Base-by-base conservation (phyloP, 768 basidiomycete species). In the Boletus barrowsii region DNA sequence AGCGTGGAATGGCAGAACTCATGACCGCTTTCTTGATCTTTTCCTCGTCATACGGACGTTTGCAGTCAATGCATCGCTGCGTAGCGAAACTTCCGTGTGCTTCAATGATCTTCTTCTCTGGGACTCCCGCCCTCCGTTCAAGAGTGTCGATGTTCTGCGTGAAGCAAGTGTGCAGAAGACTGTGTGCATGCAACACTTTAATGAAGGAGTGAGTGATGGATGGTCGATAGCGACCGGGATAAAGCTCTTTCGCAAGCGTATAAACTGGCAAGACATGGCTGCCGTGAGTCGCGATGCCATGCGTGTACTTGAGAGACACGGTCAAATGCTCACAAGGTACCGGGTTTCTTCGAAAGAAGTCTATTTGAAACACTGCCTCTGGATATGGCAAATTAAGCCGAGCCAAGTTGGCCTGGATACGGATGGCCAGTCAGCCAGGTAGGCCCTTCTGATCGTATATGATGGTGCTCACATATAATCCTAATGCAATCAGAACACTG, bases 71-170 rank as follows among this genome's bases (percentile, higher is more conserved):
- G 60, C 97, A 99, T 48, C 83, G 77, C 51, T 96, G 90, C 2
- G 77, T 73, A 0, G 96, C 96, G 61, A 98, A 99, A 60, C 90
- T 94, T 3, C 96, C 97, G 64, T 99, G 97, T 0, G 97, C 97
- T 73, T 98, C 96, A 45, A 98, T 79, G 56, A 98, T 85, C 67
- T 84, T 84, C 32, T 80, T 71, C 1, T 70, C 77, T 0, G 89
- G 84, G 0, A 97, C 79, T 6, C 91, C 91, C 0, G 93, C 91
- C 6, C 83, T 79, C 3, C 90, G 80, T 66, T 98, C 96, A 14
- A 98, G 82, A 0, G 93, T 95, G 67, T 98, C 95, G 51, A 93
- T 93, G 65, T 94, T 95, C 70, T 93, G 93, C 6, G 92, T 93
- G 64, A 90, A 91, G 73, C 88, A 90, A 40, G 78, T 86, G 57